Percentiles rank a stretch among this genome's conserved stretches.
Conservation (phyloP, 257 asterid genomes). For the Solanum phureja region DNA sequence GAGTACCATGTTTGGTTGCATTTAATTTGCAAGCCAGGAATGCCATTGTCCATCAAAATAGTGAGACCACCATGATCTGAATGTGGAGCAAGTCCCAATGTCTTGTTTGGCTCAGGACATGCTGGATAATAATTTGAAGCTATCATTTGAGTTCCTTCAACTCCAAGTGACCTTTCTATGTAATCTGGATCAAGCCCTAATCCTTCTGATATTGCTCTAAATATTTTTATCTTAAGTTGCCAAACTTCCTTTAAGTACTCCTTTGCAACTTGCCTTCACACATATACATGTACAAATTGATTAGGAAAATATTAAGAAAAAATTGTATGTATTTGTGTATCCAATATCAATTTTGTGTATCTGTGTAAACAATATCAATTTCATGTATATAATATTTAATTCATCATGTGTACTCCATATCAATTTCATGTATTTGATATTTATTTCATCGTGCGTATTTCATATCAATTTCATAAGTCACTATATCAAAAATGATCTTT, state of each 20-base stretch:
- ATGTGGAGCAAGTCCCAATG: conserved; percentile 48
- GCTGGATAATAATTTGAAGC: conserved; percentile 50
- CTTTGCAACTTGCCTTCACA: conserved; percentile 24
- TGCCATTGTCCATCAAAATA: conserved; percentile 44
- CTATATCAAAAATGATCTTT: too few relatives aligned
- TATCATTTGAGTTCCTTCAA: conserved; percentile 26
- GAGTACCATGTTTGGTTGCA: conserved; percentile 25
- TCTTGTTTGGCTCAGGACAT: conserved; percentile 55
- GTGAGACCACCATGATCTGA: conserved; percentile 59
- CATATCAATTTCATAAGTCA: too few relatives aligned
- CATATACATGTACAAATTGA: background rate
- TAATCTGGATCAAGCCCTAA: conserved; percentile 32
- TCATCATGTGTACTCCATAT: too few relatives aligned
- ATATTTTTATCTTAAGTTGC: conserved; percentile 15
- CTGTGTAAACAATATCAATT: too few relatives aligned
- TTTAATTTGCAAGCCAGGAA: conserved; percentile 47
- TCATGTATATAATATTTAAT: too few relatives aligned
- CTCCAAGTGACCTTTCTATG: conserved; percentile 29
- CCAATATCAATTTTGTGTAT: too few relatives aligned
- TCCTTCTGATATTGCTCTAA: conserved; percentile 27
- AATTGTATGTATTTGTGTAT: too few relatives aligned
- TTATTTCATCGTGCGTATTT: too few relatives aligned
- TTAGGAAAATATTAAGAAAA: too few relatives aligned
- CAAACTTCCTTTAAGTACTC: conserved; percentile 34
- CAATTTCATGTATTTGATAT: too few relatives aligned